Evolutionary conservation across 257 asterid species (phyloP), one percentile per base, ranked within the genome.

Genomic region (Lantana camara): DNA sequence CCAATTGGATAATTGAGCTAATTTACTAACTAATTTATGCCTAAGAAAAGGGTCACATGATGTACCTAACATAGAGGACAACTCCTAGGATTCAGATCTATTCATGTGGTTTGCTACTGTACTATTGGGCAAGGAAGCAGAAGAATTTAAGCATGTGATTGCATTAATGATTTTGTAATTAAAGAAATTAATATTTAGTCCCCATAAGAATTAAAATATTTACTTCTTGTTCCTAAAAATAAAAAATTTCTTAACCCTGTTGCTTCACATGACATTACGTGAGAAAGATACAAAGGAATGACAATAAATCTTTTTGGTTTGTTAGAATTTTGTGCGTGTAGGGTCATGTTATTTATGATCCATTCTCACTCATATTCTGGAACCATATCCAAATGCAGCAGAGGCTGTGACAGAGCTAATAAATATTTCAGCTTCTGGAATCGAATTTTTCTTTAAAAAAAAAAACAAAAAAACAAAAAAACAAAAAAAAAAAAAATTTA

Each of bases 1-100:
- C n/a, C 42, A 45, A 29, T 45, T 16, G 48, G 60, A 67, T 57
- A 4, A 69, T 58, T 72, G 78, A 63, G 70, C 73, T 68, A 77
- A 68, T 68, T 64, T 46, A 22, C 9, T 46, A 57, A 53, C 75
- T 46, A 22, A 34, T 58, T 60, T 17, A 35, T 55, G 68, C 60
- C 24, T n/a, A n/a, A n/a, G 60, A 19, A 57, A 63, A 24, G 51
- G 6, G 50, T 68, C 59, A 57, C 69, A 41, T 76, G 63, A 56
- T n/a, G 57, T 67, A 67, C 69, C 49, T 72, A 54, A 68, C 71
- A 34, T 48, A 23, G 60, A 41, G 54, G 47, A 30, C 40, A 71
- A 61, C 48, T 49, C 32, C 54, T 37, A 8, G 42, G 20, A 57
- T 24, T 57, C 68, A 66, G 60, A 22, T 22, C n/a, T 59, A 19